Conservation (phyloP, 192 early-diverging fungal species). For the Entomortierella parvispora region DNA sequence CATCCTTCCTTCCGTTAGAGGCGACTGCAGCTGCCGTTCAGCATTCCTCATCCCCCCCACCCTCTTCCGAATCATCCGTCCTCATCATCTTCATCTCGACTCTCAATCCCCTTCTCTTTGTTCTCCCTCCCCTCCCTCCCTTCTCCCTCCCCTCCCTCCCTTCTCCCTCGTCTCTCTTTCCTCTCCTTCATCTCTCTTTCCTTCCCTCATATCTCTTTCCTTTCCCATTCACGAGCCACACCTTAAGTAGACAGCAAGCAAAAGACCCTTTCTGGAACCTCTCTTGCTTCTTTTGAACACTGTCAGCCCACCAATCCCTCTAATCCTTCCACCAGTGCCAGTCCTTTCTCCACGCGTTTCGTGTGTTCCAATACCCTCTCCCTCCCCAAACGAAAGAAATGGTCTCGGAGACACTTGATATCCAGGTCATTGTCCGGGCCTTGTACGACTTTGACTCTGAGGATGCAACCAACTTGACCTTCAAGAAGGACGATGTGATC, state of each 20-base stretch:
- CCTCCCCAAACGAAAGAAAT: slow-evolving; percentile 7
- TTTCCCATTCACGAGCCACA: not conserved
- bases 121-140: not conserved
- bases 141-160: not conserved
- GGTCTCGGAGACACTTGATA: slow-evolving; percentile 44
- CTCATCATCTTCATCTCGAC: not conserved
- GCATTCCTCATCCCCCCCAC: slow-evolving; percentile 2
- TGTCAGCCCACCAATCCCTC: no score
- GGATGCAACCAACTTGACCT: slow-evolving; percentile 82
- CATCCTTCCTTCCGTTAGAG: not conserved
- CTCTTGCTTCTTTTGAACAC: no score
- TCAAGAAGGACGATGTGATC: slow-evolving; percentile 88
- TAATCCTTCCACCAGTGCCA: no score
- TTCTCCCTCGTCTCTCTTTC: not conserved
- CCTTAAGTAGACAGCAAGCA: no score
- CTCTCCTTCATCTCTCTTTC: slow-evolving; percentile 1
- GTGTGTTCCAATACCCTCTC: no score
- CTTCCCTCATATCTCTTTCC: not conserved
- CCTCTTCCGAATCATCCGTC: no score
- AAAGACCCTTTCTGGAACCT: no score
- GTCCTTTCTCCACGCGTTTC: no score
- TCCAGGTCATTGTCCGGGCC: slow-evolving; percentile 68
- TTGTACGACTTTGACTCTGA: slow-evolving; percentile 87
- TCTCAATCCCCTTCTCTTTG: not conserved
- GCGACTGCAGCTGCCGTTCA: no score